Percentiles rank a stretch among this genome's conserved stretches.
These are phyloP conservation scores for Panaeolus cyanescens DNA, from an alignment of 768 basidiomycete species.

Conservation along the genomic window DNA sequence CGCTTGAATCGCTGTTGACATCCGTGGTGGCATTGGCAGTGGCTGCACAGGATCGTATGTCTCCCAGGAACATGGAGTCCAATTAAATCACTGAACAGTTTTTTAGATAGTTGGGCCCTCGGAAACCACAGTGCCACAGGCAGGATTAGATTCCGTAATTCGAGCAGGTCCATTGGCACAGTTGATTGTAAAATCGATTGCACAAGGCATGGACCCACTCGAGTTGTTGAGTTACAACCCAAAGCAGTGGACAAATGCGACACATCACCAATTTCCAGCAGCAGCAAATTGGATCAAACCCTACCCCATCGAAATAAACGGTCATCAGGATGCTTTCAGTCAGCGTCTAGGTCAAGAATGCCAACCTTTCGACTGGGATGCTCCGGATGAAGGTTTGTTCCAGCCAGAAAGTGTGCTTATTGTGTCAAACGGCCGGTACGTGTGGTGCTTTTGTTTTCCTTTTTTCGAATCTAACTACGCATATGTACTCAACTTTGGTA, in stretches of 20 bases:
- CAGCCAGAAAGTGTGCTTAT: slow-evolving; percentile 50
- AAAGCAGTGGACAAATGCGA: slow-evolving; percentile 47
- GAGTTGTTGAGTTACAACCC: slow-evolving; percentile 51
- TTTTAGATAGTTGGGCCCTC: slow-evolving; percentile 53
- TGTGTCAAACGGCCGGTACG: slow-evolving; percentile 54
- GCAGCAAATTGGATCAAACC: slow-evolving; percentile 49
- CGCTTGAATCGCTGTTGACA: slow-evolving; percentile 6
- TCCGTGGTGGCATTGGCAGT: slow-evolving; percentile 28
- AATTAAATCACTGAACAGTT: neutral
- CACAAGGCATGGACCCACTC: slow-evolving; percentile 46
- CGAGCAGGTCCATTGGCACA: slow-evolving; percentile 52
- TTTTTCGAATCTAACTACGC: neutral
- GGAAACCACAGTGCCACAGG: slow-evolving; percentile 51
- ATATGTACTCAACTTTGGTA: neutral
- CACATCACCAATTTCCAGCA: slow-evolving; percentile 42
- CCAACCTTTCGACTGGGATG: slow-evolving; percentile 38
- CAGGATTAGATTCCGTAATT: slow-evolving; percentile 51
- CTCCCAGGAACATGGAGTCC: neutral
- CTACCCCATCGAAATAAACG: slow-evolving; percentile 46
- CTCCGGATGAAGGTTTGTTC: slow-evolving; percentile 50
- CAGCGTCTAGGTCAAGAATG: slow-evolving; percentile 52
- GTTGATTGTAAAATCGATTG: slow-evolving; percentile 47
- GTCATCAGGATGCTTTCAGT: slow-evolving; percentile 50
- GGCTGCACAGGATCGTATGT: slow-evolving; percentile 47
- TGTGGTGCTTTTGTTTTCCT: neutral